Evolutionary conservation across 345 rosid species (phyloP).

Genomic region (Erysimum cheiranthoides): DNA sequence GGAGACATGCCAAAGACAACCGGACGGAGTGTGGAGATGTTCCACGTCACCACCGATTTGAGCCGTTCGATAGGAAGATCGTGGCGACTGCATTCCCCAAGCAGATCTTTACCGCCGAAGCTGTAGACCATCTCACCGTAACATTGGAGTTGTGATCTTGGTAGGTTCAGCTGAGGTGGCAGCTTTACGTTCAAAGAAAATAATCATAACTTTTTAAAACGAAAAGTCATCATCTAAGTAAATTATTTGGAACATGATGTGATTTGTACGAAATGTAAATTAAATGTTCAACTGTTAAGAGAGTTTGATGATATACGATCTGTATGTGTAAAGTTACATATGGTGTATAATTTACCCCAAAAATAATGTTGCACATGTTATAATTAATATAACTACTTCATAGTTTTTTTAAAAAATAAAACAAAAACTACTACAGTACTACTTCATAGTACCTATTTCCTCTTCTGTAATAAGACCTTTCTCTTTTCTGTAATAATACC

Average conservation of each 20-base stretch:
- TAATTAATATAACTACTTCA: too few species aligned
- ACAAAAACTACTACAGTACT: too few species aligned
- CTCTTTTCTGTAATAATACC: too few species aligned
- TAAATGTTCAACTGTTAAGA: neutral
- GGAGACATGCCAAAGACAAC: constrained; percentile 69
- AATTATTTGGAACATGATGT: neutral
- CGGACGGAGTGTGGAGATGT: constrained; percentile 68
- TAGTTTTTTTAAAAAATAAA: too few species aligned
- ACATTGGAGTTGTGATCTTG: constrained; percentile 84
- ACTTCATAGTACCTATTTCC: too few species aligned
- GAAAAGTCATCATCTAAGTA: neutral
- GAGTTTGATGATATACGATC: neutral
- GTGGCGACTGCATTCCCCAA: constrained; percentile 53
- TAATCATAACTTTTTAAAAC: neutral
- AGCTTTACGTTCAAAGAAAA: constrained; percentile 47
- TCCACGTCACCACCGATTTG: constrained; percentile 66
- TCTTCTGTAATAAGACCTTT: too few species aligned
- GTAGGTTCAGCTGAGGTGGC: constrained; percentile 75
- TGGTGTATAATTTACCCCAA: neutral
- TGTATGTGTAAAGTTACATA: neutral
- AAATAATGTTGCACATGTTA: too few species aligned
- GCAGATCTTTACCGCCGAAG: constrained; percentile 52
- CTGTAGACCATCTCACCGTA: constrained; percentile 74
- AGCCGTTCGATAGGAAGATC: constrained; percentile 64
- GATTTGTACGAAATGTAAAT: neutral